Evolutionary conservation across 192 early-diverging fungal species (phyloP).

Genomic region (Gamsiella multidivaricata): DNA sequence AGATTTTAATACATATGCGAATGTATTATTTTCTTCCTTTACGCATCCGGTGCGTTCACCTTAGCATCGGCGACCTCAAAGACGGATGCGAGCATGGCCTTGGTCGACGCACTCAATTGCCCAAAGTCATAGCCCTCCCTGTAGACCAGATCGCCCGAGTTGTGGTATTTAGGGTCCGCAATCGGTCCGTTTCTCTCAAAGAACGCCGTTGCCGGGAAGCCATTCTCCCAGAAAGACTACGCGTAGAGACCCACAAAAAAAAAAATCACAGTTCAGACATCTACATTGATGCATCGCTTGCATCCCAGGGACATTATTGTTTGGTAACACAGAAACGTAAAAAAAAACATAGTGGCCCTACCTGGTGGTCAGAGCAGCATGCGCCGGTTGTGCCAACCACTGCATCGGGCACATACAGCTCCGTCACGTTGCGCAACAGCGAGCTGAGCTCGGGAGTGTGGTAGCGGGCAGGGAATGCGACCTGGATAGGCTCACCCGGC

Average conservation of each 20-base stretch:
- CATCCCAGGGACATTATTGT: too few species aligned
- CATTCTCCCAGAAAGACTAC: slow-evolving; percentile 56
- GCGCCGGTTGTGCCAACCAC: slow-evolving; percentile 51
- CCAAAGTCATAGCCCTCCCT: slow-evolving; percentile 57
- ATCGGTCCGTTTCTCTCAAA: slow-evolving; percentile 62
- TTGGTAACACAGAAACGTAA: not conserved
- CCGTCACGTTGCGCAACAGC: slow-evolving; percentile 50
- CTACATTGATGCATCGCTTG: too few species aligned
- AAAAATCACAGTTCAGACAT: too few species aligned
- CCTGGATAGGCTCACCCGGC: slow-evolving; percentile 57
- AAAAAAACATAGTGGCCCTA: slow-evolving; percentile 3
- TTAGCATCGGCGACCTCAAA: slow-evolving; percentile 56
- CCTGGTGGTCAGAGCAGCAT: slow-evolving; percentile 60
- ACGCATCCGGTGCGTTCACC: not conserved
- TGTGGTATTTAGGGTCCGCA: slow-evolving; percentile 61
- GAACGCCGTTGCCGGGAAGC: slow-evolving; percentile 54
- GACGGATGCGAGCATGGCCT: slow-evolving; percentile 57
- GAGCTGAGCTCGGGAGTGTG: slow-evolving; percentile 48
- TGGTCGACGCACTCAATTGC: slow-evolving; percentile 51
- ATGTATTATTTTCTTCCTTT: not conserved
- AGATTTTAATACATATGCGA: too few species aligned
- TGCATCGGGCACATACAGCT: slow-evolving; percentile 54
- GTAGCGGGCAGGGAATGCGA: slow-evolving; percentile 56
- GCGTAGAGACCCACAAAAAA: too few species aligned
- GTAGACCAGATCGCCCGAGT: slow-evolving; percentile 57